Base-by-base conservation (phyloP, 495 filamentous ascomycete species). In the Penicillium argentinense region DNA sequence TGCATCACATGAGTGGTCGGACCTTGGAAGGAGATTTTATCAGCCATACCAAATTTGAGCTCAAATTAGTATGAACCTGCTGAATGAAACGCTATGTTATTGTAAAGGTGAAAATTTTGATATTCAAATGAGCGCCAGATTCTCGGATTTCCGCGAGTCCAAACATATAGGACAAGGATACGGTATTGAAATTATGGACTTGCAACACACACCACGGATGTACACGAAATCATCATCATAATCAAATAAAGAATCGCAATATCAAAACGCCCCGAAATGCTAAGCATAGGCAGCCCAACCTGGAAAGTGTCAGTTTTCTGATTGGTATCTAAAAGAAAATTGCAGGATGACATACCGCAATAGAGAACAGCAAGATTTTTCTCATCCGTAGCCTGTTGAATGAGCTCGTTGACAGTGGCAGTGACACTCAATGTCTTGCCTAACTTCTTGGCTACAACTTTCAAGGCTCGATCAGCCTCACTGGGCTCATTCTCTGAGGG, bases 401-500 rank as follows among this genome's bases (percentile, higher is more conserved):
- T 97, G 44, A 98, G 69, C 62, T 97, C 93, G 58, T 96, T 97
- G 21, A 98, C 93, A 29, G 91, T 96, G 12, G 93, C 93, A 42
- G 83, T 84, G 14, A 96, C 93, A 64, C 93, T 97, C 57, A 98
- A 66, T 30, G 87, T 92, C 73, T 95, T 95, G 55, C 83, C 84
- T 57, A 98, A 67, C 72, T 98, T 98, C 77, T 95, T 97, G 48
- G 85, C 81, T 17, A 98, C 95, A 13, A 97, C 89, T 27, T 86
- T 87, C 50, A 98, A 71, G 6, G 93, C 95, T 33, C 93, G 76
- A 58, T 96, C 89, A 11, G 93, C 95, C 66, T 98, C 95, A 34
- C 86, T 87, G 0, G 89, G 87, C 59, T 97, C 88, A 58, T 88
- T 88, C 9, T 71, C 69, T 1, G 70, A 60, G 33, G 65, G 72